Evolutionary conservation across 345 rosid genomes (phyloP).

Genomic region (Brassica incana): DNA sequence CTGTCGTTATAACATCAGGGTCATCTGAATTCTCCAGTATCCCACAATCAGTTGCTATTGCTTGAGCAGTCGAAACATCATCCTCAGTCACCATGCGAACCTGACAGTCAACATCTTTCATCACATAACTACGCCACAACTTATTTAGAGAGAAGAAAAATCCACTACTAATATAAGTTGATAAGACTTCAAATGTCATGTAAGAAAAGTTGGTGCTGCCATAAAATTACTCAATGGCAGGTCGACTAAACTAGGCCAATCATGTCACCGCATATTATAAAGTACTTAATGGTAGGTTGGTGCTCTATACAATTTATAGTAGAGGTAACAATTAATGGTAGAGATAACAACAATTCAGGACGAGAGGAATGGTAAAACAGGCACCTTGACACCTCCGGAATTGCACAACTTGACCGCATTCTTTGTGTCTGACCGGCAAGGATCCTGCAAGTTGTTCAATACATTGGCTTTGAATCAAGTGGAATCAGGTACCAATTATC

Average conservation of each 20-base stretch:
- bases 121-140: neutral
- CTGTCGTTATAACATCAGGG: constrained; percentile 48
- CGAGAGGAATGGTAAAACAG: neutral
- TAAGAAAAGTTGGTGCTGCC: neutral
- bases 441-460: constrained; percentile 55
- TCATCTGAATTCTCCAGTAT: constrained; percentile 54
- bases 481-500: neutral
- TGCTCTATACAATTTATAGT: neutral
- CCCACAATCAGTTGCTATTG: constrained; percentile 86
- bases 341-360: neutral
- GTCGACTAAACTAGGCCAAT: no score
- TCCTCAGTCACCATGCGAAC: constrained; percentile 95
- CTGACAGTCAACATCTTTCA: constrained; percentile 39
- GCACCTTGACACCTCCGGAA: constrained; percentile 71
- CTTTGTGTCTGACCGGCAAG: constrained; percentile 66
- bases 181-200: constrained; percentile 1
- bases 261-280: neutral
- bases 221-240: neutral
- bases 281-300: neutral
- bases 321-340: neutral
- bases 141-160: neutral
- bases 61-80: constrained; percentile 76
- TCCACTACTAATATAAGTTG: neutral
- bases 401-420: constrained; percentile 63
- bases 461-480: neutral